Conservation (phyloP, 2,329 filamentous ascomycete species). For the Clathrospora elynae region DNA sequence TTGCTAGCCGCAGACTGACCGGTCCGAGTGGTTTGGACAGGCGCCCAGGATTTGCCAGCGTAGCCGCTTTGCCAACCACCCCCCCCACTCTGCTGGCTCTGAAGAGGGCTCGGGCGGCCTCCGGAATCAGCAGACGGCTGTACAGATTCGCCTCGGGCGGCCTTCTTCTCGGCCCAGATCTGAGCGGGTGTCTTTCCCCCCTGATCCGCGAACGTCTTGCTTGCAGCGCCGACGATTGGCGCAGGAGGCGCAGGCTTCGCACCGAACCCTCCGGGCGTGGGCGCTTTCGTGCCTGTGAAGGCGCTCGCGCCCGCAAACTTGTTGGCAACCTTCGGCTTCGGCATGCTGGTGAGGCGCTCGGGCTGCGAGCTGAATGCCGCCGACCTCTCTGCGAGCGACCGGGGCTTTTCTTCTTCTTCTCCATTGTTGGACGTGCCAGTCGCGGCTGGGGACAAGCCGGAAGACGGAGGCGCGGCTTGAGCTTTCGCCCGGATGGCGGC, state of each 20-base stretch:
- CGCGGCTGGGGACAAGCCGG: constrained; percentile 51
- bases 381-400: constrained; percentile 74
- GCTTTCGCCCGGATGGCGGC: constrained; percentile 86
- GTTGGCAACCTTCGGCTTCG: constrained; percentile 94
- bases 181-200: constrained; percentile 97
- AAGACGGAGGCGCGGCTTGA: constrained; percentile 55
- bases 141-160: constrained; percentile 68
- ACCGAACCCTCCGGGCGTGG: constrained; percentile 71
- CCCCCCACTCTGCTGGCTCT: constrained; percentile 72
- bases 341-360: constrained; percentile 82
- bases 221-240: constrained; percentile 76
- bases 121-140: constrained; percentile 48
- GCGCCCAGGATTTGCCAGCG: constrained; percentile 84
- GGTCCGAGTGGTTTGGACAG: constrained; percentile 76
- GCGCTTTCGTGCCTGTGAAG: constrained; percentile 89
- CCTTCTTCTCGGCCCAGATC: constrained; percentile 97
- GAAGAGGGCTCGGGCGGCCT: constrained; percentile 34
- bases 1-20: constrained; percentile 64
- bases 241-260: constrained; percentile 64
- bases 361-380: constrained; percentile 71
- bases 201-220: constrained; percentile 90
- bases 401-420: constrained; percentile 56
- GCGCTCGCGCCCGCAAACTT: constrained; percentile 74
- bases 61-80: constrained; percentile 91
- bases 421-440: constrained; percentile 51